Evolutionary conservation across 208 protist species (phyloP).

Genomic region (Vickermania ingenoplastis): DNA sequence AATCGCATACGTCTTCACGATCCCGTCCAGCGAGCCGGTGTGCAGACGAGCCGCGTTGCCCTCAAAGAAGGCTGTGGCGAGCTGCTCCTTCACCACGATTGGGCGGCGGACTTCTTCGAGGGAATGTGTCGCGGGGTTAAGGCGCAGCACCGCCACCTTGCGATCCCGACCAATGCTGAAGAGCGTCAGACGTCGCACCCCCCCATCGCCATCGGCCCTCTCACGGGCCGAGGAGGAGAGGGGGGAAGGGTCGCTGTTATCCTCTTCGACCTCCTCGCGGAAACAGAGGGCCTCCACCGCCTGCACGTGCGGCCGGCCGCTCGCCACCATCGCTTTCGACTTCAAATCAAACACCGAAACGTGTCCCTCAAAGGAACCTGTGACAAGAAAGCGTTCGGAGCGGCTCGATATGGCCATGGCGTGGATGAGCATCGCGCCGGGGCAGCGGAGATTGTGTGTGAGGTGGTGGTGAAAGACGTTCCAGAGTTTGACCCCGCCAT

Average conservation of each 20-base stretch:
- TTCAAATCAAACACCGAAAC: constrained; percentile 78
- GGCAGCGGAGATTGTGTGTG: constrained; percentile 74
- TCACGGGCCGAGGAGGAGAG: constrained; percentile 72
- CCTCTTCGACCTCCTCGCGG: constrained; percentile 12
- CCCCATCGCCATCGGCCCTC: too few species aligned
- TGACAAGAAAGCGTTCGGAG: constrained; percentile 42
- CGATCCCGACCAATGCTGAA: constrained; percentile 6
- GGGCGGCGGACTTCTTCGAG: constrained; percentile 37
- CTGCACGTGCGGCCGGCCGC: constrained; percentile 59
- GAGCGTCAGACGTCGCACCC: constrained; percentile 63
- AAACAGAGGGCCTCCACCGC: constrained; percentile 74
- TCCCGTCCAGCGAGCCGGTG: constrained; percentile 60
- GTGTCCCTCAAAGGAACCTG: constrained; percentile 79
- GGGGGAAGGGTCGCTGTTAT: constrained; percentile 32
- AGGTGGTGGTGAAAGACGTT: constrained; percentile 86
- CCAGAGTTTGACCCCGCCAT: constrained; percentile 83
- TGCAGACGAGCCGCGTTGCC: constrained; percentile 29
- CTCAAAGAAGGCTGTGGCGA: constrained; percentile 58
- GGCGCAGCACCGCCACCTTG: constrained; percentile 3
- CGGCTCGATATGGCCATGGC: constrained; percentile 55
- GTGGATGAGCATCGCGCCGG: constrained; percentile 47
- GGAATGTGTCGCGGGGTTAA: background rate
- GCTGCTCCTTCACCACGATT: constrained; percentile 73
- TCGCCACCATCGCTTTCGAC: constrained; percentile 39
- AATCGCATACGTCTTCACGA: constrained; percentile 58